Evolutionary conservation across 1,284 basidiomycete species (phyloP).

Genomic region (Apiotrichum laibachii): DNA sequence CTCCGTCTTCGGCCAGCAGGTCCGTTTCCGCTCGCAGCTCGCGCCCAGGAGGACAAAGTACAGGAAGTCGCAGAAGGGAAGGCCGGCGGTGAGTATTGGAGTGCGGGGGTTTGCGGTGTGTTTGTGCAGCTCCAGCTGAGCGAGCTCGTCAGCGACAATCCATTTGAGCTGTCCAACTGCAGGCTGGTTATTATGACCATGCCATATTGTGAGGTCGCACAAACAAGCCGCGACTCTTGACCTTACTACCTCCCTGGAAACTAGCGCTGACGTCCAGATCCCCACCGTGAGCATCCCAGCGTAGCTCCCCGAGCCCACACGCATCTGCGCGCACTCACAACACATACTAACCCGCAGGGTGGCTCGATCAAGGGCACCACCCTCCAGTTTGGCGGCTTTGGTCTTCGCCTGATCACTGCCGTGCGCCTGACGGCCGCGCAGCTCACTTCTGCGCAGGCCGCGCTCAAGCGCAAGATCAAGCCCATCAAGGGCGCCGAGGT

Average conservation of each 20-base stretch:
- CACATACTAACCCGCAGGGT: conserved; percentile 54
- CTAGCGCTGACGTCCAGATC: conserved; percentile 21
- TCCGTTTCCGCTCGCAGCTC: conserved; percentile 60
- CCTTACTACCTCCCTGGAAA: no score
- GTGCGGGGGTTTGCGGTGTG: not conserved
- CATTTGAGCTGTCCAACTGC: not conserved
- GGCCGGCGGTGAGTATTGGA: conserved; percentile 68
- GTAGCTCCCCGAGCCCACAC: not conserved
- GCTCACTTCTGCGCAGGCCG: conserved; percentile 79
- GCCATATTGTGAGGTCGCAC: no score
- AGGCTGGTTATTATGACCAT: no score
- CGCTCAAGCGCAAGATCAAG: conserved; percentile 88
- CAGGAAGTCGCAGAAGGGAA: conserved; percentile 82
- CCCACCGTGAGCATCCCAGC: conserved; percentile 29
- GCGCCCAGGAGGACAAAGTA: conserved; percentile 79
- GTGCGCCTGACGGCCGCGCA: conserved; percentile 87
- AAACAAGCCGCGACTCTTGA: not conserved
- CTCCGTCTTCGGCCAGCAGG: conserved; percentile 26
- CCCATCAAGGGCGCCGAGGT: conserved; percentile 85
- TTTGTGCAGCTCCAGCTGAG: not conserved
- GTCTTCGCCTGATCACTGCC: conserved; percentile 82
- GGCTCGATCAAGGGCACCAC: conserved; percentile 93
- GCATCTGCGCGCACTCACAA: conserved; percentile 29
- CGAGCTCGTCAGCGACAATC: no score
- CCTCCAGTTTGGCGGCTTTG: conserved; percentile 80